Percentiles rank a stretch among this genome's conserved stretches.
Evolutionary conservation across 345 rosid species (phyloP).

Genomic region (Corymbia maculata): DNA sequence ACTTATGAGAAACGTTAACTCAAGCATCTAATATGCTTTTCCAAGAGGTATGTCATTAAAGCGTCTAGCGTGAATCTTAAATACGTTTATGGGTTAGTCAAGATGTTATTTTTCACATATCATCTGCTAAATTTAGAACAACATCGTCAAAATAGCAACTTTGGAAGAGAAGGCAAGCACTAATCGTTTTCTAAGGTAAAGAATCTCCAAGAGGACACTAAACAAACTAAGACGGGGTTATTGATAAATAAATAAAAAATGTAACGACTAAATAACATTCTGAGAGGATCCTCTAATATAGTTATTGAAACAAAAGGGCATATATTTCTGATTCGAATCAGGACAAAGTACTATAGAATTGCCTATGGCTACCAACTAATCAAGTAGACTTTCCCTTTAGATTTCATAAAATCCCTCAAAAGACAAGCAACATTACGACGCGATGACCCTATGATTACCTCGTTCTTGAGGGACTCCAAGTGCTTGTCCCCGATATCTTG

Average conservation of each 20-base stretch:
- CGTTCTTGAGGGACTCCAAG: constrained; percentile 41
- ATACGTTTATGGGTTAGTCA: no score
- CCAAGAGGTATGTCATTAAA: neutral
- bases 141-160: neutral
- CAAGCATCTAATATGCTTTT: neutral
- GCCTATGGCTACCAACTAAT: neutral
- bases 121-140: neutral
- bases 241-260: neutral
- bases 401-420: neutral
- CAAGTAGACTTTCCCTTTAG: neutral
- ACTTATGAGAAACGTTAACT: neutral
- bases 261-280: neutral
- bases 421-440: neutral
- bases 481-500: constrained; percentile 70
- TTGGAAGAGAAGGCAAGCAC: neutral
- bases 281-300: neutral
- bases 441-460: constrained; percentile 19
- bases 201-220: neutral
- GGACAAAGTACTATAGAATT: neutral
- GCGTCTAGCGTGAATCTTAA: no score
- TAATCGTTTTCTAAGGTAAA: neutral
- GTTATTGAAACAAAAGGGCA: neutral
- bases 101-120: neutral
- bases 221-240: neutral
- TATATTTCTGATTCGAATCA: neutral